Evolutionary conservation across 805 yeast species (phyloP).

Genomic region (Wickerhamomyces chaumierensis): DNA sequence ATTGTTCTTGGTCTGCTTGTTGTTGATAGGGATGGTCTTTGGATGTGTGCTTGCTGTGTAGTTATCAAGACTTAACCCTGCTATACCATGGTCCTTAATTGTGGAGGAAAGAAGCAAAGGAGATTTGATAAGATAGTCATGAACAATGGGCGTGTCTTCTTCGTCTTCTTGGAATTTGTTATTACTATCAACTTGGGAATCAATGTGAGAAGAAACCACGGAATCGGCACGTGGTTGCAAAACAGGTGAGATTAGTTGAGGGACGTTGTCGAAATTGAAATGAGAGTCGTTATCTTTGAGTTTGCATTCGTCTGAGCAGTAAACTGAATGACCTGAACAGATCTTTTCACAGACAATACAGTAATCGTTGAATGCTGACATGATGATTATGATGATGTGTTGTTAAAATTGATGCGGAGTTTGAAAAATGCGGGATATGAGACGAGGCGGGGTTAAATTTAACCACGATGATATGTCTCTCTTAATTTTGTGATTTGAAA

Average conservation of each 20-base stretch:
- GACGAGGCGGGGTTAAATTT: too few species aligned
- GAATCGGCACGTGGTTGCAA: slow-evolving; percentile 19
- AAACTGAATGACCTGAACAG: slow-evolving; percentile 30
- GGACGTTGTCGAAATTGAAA: slow-evolving; percentile 16
- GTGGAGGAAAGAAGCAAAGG: slow-evolving; percentile 17
- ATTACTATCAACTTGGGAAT: slow-evolving; percentile 3
- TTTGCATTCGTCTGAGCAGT: slow-evolving; percentile 36
- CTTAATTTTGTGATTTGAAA: too few species aligned
- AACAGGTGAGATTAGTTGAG: slow-evolving; percentile 20
- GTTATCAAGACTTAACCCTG: slow-evolving; percentile 16
- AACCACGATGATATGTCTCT: too few species aligned
- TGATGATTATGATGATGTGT: background rate
- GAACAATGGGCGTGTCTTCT: slow-evolving; percentile 7
- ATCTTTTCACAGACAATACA: slow-evolving; percentile 48
- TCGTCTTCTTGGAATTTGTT: slow-evolving; percentile 8
- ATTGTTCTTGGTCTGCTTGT: background rate
- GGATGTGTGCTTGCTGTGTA: slow-evolving; percentile 9
- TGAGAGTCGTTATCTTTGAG: slow-evolving; percentile 18
- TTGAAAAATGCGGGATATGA: background rate
- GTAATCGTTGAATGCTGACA: slow-evolving; percentile 37
- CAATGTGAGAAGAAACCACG: slow-evolving; percentile 5
- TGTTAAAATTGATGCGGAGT: too few species aligned
- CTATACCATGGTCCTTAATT: slow-evolving; percentile 15
- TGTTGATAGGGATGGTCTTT: background rate
- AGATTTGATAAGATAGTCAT: slow-evolving; percentile 18